Evolutionary conservation across 306 rosid species (phyloP).

Genomic region (Ceratonia siliqua): DNA sequence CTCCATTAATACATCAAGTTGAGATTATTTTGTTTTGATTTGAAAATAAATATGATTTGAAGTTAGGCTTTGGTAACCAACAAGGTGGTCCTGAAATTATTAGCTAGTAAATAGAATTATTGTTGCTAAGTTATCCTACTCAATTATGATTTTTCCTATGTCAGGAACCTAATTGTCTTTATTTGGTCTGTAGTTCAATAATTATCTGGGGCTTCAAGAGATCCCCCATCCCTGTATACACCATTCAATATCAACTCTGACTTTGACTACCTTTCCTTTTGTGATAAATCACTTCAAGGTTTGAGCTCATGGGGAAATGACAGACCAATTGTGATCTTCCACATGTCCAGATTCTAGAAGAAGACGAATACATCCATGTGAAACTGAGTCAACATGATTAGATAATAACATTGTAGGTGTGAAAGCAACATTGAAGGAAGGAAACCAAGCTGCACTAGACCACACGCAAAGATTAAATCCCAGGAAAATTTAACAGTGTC

Average conservation of each 20-base stretch:
- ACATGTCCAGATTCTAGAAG: constrained; percentile 3
- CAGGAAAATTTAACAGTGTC: background rate
- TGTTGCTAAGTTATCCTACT: constrained; percentile 27
- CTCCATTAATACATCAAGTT: background rate
- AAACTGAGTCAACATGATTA: constrained; percentile 34
- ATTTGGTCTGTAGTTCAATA: constrained; percentile 28
- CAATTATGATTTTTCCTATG: constrained; percentile 32
- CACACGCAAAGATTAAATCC: background rate
- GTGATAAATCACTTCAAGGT: constrained; percentile 8
- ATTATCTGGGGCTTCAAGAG: constrained; percentile 24
- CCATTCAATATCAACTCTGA: constrained; percentile 19
- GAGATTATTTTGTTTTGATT: background rate
- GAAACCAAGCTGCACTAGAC: background rate
- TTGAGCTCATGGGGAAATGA: constrained; percentile 1
- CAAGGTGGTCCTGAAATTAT: constrained; percentile 22
- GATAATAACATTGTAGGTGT: constrained; percentile 22
- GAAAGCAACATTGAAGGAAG: constrained; percentile 30
- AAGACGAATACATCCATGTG: constrained; percentile 18
- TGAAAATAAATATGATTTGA: constrained; percentile 6
- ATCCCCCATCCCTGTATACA: background rate
- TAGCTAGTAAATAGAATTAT: constrained; percentile 34
- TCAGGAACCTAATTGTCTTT: constrained; percentile 34
- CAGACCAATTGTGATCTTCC: constrained; percentile 17
- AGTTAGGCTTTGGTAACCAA: constrained; percentile 27
- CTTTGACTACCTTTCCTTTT: constrained; percentile 31